These are phyloP conservation scores for Atkinsonella texensis DNA, from an alignment of 2,329 filamentous ascomycete species.

Conservation along the genomic window DNA sequence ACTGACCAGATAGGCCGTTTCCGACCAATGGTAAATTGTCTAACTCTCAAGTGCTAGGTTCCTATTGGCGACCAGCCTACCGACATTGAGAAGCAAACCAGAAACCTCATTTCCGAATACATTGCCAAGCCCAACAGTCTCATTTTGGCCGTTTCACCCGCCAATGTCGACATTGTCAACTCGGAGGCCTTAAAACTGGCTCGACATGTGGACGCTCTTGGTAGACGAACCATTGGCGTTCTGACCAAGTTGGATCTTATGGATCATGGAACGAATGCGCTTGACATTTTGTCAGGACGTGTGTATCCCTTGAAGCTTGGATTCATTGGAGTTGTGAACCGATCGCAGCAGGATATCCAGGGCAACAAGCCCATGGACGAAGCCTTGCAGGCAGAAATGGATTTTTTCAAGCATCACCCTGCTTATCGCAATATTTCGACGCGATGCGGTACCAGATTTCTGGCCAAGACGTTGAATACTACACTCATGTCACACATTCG, in stretches of 20 bases:
- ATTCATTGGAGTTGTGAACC: slow-evolving; percentile 96
- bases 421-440: slow-evolving; percentile 94
- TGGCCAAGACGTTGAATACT: slow-evolving; percentile 88
- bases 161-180: slow-evolving; percentile 97
- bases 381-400: slow-evolving; percentile 75
- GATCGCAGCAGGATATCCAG: slow-evolving; percentile 96
- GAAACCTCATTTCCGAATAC: slow-evolving; percentile 92
- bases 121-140: slow-evolving; percentile 99
- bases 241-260: slow-evolving; percentile 95
- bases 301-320: slow-evolving; percentile 95
- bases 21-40: not conserved
- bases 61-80: slow-evolving; percentile 95
- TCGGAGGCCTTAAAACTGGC: slow-evolving; percentile 95
- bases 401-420: slow-evolving; percentile 95
- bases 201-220: slow-evolving; percentile 90
- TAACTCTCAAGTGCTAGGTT: slow-evolving; percentile 40
- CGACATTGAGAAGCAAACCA: slow-evolving; percentile 97
- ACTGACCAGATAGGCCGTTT: slow-evolving; percentile 7
- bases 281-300: slow-evolving; percentile 93
- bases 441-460: slow-evolving; percentile 83
- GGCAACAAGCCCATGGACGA: slow-evolving; percentile 90
- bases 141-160: slow-evolving; percentile 88
- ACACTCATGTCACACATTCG: slow-evolving; percentile 96
- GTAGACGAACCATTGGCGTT: slow-evolving; percentile 89
- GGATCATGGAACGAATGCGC: slow-evolving; percentile 95